These are phyloP conservation scores for Podosphaera leucotricha DNA, from an alignment of 2,329 filamentous ascomycete species.

Conservation along the genomic window DNA sequence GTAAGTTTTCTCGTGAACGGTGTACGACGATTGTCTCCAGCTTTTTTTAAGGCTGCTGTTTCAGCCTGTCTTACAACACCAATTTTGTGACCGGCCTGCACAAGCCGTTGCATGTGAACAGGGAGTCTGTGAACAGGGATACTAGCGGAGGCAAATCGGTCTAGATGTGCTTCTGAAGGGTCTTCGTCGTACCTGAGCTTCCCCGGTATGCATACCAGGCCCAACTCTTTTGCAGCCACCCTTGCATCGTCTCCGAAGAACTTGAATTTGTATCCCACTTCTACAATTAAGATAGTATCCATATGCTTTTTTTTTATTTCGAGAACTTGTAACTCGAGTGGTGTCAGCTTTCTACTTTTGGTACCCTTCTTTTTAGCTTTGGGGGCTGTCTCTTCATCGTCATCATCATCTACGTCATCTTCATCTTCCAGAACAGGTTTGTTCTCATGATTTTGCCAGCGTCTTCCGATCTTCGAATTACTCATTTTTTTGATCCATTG, in stretches of 20 bases:
- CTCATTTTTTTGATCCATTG: conserved; percentile 83
- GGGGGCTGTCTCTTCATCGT: conserved; percentile 27
- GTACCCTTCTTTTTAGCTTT: conserved; percentile 41
- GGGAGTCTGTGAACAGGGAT: conserved; percentile 79
- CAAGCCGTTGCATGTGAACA: conserved; percentile 81
- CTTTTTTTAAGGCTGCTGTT: conserved; percentile 87
- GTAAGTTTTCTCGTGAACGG: conserved; percentile 85
- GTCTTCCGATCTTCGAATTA: conserved; percentile 34
- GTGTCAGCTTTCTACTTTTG: conserved; percentile 62
- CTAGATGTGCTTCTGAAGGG: conserved; percentile 73
- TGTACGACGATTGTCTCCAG: conserved; percentile 76
- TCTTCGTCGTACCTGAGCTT: conserved; percentile 91
- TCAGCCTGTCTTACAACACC: conserved; percentile 87
- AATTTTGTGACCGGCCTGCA: conserved; percentile 84
- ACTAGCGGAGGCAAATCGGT: conserved; percentile 83
- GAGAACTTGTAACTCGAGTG: conserved; percentile 79
- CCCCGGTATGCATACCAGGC: conserved; percentile 90
- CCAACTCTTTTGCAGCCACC: conserved; percentile 66
- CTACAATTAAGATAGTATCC: conserved; percentile 75
- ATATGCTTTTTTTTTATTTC: conserved; percentile 82
- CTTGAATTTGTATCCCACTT: conserved; percentile 94
- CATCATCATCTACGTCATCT: conserved; percentile 34
- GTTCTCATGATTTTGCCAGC: conserved; percentile 30
- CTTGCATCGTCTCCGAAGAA: conserved; percentile 94
- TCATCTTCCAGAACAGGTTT: conserved; percentile 22